A percentile compares a stretch with the other conserved stretches of the same genome.
Conservation (phyloP, 345 rosid species). For the Citrus reticulata region DNA sequence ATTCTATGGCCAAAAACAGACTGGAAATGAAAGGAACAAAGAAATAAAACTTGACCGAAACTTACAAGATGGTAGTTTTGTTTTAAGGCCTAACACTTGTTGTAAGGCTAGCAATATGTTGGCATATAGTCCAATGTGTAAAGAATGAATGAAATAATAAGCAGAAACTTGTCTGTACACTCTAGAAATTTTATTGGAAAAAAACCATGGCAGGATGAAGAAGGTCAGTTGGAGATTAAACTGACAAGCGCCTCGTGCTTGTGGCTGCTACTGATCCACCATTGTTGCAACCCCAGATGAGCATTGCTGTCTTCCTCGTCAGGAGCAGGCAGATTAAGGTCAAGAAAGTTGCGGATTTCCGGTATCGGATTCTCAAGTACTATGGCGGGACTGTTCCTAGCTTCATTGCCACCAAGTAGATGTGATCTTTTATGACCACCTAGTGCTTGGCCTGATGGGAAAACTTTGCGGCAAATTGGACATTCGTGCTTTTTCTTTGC, state of each 20-base stretch:
- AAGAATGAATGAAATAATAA: constrained; percentile 41
- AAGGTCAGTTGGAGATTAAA: constrained; percentile 36
- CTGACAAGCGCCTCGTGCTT: constrained; percentile 38
- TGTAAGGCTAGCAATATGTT: constrained; percentile 1
- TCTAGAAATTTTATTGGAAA: constrained; percentile 18
- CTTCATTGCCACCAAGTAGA: constrained; percentile 21
- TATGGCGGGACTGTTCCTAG: constrained; percentile 12
- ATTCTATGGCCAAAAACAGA: constrained; percentile 1
- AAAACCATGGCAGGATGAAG: constrained; percentile 2
- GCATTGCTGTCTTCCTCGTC: constrained; percentile 43
- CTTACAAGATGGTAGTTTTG: neutral
- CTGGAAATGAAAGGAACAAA: neutral
- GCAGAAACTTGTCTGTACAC: constrained; percentile 25
- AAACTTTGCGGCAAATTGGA: constrained; percentile 60
- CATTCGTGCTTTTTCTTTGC: constrained; percentile 48
- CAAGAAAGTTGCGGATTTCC: constrained; percentile 34
- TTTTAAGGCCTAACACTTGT: neutral
- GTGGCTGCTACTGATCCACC: constrained; percentile 53
- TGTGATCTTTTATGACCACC: constrained; percentile 90
- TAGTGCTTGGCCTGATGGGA: constrained; percentile 77
- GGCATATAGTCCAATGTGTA: constrained; percentile 23
- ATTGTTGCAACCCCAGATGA: constrained; percentile 39
- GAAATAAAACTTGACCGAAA: neutral
- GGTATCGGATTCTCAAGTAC: constrained; percentile 19
- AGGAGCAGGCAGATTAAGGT: constrained; percentile 59